Conservation (phyloP, 108 stramenopile genomes). For the Stephanodiscus minutulus region DNA sequence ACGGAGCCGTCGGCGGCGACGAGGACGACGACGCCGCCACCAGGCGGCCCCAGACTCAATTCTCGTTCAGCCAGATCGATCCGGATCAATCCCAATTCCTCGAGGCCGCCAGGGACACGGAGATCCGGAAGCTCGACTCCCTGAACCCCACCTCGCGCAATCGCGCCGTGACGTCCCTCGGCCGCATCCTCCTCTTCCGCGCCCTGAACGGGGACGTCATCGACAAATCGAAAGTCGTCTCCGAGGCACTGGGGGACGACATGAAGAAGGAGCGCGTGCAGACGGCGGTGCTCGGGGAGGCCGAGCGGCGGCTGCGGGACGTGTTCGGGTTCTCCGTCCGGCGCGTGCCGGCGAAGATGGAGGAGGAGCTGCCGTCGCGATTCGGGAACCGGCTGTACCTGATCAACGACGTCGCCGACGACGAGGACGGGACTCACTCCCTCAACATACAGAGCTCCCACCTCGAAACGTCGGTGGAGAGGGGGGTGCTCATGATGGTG, state of each 20-base stretch:
- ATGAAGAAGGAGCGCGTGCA: slow-evolving; percentile 37
- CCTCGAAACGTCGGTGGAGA: slow-evolving; percentile 52
- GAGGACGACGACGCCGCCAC: slow-evolving; percentile 5
- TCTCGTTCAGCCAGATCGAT: slow-evolving; percentile 58
- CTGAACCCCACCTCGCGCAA: slow-evolving; percentile 56
- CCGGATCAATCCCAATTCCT: slow-evolving; percentile 73
- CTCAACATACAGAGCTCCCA: slow-evolving; percentile 67
- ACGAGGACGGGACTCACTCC: slow-evolving; percentile 63
- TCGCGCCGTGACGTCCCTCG: slow-evolving; percentile 56
- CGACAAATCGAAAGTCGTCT: slow-evolving; percentile 65
- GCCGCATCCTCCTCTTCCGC: slow-evolving; percentile 76
- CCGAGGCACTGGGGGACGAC: slow-evolving; percentile 64
- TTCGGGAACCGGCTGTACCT: slow-evolving; percentile 80
- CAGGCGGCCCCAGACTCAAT: slow-evolving; percentile 13
- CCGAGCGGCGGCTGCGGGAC: slow-evolving; percentile 51
- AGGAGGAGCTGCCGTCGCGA: slow-evolving; percentile 52
- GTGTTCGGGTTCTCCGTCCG: slow-evolving; percentile 81
- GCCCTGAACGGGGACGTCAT: slow-evolving; percentile 74
- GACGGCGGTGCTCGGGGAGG: slow-evolving; percentile 67
- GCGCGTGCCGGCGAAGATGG: slow-evolving; percentile 61
- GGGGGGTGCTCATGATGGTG: slow-evolving; percentile 73
- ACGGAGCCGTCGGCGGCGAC: background rate
- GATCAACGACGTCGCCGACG: slow-evolving; percentile 60
- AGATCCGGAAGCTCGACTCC: slow-evolving; percentile 58
- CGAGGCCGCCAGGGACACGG: slow-evolving; percentile 41